phyloP scores from a whole-genome alignment of 805 yeast species.

The Saccharomycopsis sp. region DNA sequence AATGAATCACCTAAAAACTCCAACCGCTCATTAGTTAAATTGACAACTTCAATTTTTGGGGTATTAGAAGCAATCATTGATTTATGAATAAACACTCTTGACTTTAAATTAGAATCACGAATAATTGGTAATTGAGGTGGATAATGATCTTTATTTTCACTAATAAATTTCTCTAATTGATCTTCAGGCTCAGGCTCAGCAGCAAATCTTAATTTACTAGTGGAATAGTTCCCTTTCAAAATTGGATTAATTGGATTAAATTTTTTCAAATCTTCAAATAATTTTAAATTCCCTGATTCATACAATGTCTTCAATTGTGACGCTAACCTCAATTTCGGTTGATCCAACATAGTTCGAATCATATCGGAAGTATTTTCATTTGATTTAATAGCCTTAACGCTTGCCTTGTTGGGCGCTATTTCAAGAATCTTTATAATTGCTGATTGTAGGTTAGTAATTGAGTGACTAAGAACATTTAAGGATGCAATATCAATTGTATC shows the following conservation, averaged over 20 bases:
- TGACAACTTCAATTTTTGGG: constrained; percentile 48
- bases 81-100: constrained; percentile 75
- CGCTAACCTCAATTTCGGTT: background rate
- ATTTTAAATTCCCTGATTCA: background rate
- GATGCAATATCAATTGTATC: background rate
- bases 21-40: constrained; percentile 73
- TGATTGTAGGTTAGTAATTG: background rate
- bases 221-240: background rate
- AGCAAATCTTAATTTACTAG: no score
- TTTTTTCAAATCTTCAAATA: constrained; percentile 4
- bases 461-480: background rate
- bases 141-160: constrained; percentile 26
- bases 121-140: constrained; percentile 72
- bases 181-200: background rate
- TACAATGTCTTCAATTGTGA: constrained; percentile 3
- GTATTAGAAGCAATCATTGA: constrained; percentile 56
- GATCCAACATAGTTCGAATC: background rate
- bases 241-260: background rate
- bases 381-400: background rate
- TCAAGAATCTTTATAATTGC: constrained; percentile 2
- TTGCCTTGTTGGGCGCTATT: background rate
- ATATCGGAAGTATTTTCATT: background rate
- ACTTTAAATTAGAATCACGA: constrained; percentile 46
- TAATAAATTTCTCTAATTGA: background rate
- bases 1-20: constrained; percentile 91